Evolutionary conservation across 2,329 filamentous ascomycete genomes (phyloP), one percentile per base, ranked within the genome.

Genomic region (Penicillium griseofulvum): DNA sequence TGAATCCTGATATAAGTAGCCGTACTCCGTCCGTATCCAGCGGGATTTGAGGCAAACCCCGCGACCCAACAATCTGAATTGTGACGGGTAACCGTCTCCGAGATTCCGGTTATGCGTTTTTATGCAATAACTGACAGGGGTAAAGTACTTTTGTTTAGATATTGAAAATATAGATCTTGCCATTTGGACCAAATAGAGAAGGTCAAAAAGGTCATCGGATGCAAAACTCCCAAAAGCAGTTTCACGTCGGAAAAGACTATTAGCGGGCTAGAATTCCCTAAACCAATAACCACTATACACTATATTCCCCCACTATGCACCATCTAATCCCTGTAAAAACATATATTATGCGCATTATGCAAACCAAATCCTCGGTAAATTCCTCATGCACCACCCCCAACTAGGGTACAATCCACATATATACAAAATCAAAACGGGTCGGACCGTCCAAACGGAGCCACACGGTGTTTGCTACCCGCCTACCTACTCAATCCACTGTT

Each of bases 381-480:
- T 19, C 43, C 1, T 14, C 0, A 24, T 24, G 43, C 12, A 31
- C 11, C 12, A 31, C 11, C 29, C 29, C n/a, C 24, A n/a, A 38
- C n/a, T 49, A n/a, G 44, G 44, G 28, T 51, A 28, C 28, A 22
- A 28, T 39, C 39, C 28, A 34, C n/a, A 6, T 44, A 16, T 14
- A 29, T 10, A 43, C 1, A 17, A 12, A 4, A 29, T 22, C 11
- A 42, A 48, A 39, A 51, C 48, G 46, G 52, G 39, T 45, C 52
- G 52, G 52, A 38, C 52, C 52, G 52, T 51, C 12, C 33, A 42
- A 43, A 45, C 41, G 52, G 52, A 54, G 39, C 46, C 52, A 50
- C 38, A 31, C 46, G 47, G 52, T 22, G 31, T 39, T 4, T n/a
- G 6, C 29, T 31, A 39, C 9, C 47, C 36, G 33, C 22, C 22